Conservation (phyloP, 192 early-diverging fungal species). For the Gamsiella multidivaricata region DNA sequence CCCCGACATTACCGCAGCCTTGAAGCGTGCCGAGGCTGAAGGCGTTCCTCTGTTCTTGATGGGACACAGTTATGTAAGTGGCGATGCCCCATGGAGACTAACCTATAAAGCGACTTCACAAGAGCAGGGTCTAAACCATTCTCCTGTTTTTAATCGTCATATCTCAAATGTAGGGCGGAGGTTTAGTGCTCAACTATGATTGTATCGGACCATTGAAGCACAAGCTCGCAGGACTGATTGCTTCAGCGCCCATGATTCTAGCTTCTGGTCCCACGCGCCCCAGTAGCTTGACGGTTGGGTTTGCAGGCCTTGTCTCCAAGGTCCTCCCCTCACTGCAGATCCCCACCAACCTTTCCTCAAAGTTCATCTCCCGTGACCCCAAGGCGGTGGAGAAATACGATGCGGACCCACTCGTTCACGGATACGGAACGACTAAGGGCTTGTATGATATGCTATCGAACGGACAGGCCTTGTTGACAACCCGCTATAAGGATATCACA, state of each 20-base stretch:
- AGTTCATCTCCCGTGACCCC: slow-evolving; percentile 54
- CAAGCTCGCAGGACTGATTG: slow-evolving; percentile 61
- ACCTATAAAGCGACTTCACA: too few relatives aligned
- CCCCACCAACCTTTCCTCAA: slow-evolving; percentile 52
- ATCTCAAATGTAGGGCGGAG: slow-evolving; percentile 55
- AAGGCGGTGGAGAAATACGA: slow-evolving; percentile 61
- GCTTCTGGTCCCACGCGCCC: slow-evolving; percentile 28
- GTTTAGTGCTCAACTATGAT: slow-evolving; percentile 65
- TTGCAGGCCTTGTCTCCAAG: slow-evolving; percentile 46
- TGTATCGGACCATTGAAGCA: slow-evolving; percentile 48
- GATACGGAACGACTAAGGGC: slow-evolving; percentile 57
- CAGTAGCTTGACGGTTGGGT: slow-evolving; percentile 41
- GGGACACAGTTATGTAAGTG: slow-evolving; percentile 62
- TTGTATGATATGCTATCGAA: slow-evolving; percentile 62
- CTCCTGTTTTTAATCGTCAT: background rate
- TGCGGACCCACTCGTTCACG: slow-evolving; percentile 68
- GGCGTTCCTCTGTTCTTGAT: slow-evolving; percentile 60
- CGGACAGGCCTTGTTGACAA: slow-evolving; percentile 55
- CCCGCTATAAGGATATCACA: slow-evolving; percentile 51
- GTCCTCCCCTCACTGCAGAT: slow-evolving; percentile 60
- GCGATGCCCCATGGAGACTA: background rate
- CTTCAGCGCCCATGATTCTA: slow-evolving; percentile 62
- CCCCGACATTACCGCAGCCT: slow-evolving; percentile 59
- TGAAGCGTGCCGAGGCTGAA: slow-evolving; percentile 47
- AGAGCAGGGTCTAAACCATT: too few relatives aligned